Evolutionary conservation across 768 basidiomycete species (phyloP), one percentile per base, ranked within the genome.

Genomic region (Tulasnella sp.): DNA sequence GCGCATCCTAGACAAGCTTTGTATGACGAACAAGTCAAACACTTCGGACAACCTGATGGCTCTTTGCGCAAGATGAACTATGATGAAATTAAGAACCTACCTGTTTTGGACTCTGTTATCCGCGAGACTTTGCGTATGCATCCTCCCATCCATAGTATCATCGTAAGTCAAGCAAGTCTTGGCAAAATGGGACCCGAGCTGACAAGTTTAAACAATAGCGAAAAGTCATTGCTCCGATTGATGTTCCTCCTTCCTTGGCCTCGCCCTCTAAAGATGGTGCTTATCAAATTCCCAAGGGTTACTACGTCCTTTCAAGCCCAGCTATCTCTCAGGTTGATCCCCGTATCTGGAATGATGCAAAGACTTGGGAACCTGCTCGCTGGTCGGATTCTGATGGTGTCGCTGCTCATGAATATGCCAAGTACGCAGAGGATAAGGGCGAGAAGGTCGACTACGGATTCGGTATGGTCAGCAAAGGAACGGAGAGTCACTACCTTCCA

Each of bases 361-460:
- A 64, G 3, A 65, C 68, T 27, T 98, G 89, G 83, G 77, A 88
- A 45, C 89, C 89, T 0, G 63, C 67, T 32, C 73, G 93, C 56
- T 99, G 93, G 93, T 73, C 72, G 35, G 91, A 95, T 59, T 74
- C 78, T 19, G 77, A 83, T 53, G 90, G 88, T 60, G 73, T 83
- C 35, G 89, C 87, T 3, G 79, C 80, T 22, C 72, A 79, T 62
- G 89, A 89, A 13, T 77, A 77, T 60, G 78, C 77, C 60, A 72
- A 74, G 57, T 90, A 95, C 61, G 65, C 69, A 34, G 85, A 85
- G 58, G 79, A 79, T 59, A 65, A 66, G 28, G 83, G 87, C 51
- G 88, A 93, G 66, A 91, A 91, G 70, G 71, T 98, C 55, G 95
- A 99, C 65, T 99, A 83, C 61, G 95, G 95, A 2, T 99, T 88